These are phyloP conservation scores for Pseudocercospora vitis DNA, from an alignment of 2,329 filamentous ascomycete species.

Conservation along the genomic window DNA sequence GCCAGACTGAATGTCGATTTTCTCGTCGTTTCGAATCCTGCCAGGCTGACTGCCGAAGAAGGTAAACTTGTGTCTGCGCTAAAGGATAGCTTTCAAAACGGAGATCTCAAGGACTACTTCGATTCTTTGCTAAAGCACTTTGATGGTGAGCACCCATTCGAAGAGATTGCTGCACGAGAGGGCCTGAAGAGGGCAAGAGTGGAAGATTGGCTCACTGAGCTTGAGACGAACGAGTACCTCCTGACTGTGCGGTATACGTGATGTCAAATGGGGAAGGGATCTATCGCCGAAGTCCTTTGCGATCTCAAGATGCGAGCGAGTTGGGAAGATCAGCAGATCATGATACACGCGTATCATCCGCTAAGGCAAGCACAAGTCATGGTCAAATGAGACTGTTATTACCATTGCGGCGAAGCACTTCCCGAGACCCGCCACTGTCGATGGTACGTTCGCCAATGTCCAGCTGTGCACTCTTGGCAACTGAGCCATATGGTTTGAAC, in stretches of 20 bases:
- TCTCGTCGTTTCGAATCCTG: slow-evolving; percentile 27
- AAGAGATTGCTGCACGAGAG: slow-evolving; percentile 82
- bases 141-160: slow-evolving; percentile 79
- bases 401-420: no score
- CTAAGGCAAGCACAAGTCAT: no score
- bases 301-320: not conserved
- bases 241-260: slow-evolving; percentile 38
- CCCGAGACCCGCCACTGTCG: no score
- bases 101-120: slow-evolving; percentile 67
- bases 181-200: slow-evolving; percentile 76
- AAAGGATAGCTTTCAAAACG: slow-evolving; percentile 39
- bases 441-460: no score
- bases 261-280: not conserved
- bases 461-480: no score
- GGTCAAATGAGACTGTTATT: no score
- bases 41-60: slow-evolving; percentile 21
- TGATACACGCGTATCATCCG: no score
- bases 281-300: not conserved
- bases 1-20: not conserved
- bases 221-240: slow-evolving; percentile 67
- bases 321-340: not conserved
- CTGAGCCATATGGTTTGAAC: no score
- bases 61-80: slow-evolving; percentile 19
- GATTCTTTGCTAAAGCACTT: slow-evolving; percentile 78
- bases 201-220: slow-evolving; percentile 55